Evolutionary conservation across 2,329 filamentous ascomycete species (phyloP), one percentile per base, ranked within the genome.

Genomic region (Aspergillus vadensis): DNA sequence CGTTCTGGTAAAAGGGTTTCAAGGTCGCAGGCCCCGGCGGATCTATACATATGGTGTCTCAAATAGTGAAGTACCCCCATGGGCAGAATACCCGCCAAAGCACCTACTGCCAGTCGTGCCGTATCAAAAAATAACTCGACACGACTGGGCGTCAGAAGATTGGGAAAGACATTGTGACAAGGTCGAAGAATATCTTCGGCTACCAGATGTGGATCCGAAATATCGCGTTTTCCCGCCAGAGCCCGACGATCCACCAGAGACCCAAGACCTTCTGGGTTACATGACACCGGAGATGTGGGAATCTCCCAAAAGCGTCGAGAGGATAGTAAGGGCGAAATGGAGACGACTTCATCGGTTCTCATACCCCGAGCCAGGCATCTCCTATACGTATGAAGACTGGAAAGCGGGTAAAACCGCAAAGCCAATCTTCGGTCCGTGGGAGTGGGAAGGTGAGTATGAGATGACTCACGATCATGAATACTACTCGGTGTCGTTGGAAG

Each of bases 401-500:
- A 53, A 53, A 10, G 7, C 3, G 14, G 51, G 51, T 8, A n/a
- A 43, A 15, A 53, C 51, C 15, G 51, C 51, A 3, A 41, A 53
- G 0, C 51, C 51, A 10, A 53, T 53, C 8, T 10, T 53, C 36
- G 36, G 51, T 5, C 36, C 51, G 7, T 53, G 36, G 36, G 4
- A 23, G 23, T 27, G 2, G 17, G 17, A 41, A 9, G 5, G 23
- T 17, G 2, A 27, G 30, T 53, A 39, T 25, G 14, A 53, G 4
- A 4, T 12, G 51, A 36, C 36, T 23, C 36, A 21, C 4, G 49
- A 64, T 52, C 64, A 66, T 41, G 32, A 57, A 3, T 63, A 56
- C 56, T 63, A 66, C 36, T 51, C n/a, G 12, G 49, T 65, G n/a
- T 49, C 51, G 17, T 55, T 66, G 21, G 58, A 66, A 14, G 39